These are phyloP conservation scores for Fusarium sp. DNA, from an alignment of 2,329 filamentous ascomycete species.

Conservation along the genomic window DNA sequence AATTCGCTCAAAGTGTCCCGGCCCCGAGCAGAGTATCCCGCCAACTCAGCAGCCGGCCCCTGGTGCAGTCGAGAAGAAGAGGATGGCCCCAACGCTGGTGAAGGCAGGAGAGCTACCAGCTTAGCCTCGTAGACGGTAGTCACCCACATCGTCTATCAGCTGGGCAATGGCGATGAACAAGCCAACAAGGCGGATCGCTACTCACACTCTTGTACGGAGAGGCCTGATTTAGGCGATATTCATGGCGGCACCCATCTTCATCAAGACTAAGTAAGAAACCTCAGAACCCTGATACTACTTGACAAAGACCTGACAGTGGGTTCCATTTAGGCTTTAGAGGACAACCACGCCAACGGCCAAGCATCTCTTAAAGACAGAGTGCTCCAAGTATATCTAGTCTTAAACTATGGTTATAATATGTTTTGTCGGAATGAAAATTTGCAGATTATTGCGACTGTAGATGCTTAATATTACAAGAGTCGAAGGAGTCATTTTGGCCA, in stretches of 20 bases:
- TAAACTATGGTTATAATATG: not conserved
- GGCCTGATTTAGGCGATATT: not conserved
- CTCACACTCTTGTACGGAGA: no score
- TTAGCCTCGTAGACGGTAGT: not conserved
- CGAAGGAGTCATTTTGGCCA: no score
- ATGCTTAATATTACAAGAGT: not conserved
- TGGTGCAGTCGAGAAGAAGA: not conserved
- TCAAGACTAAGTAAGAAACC: not conserved
- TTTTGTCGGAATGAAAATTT: not conserved
- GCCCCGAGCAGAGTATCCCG: no score
- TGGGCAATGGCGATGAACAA: not conserved
- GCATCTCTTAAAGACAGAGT: not conserved
- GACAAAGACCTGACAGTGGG: not conserved
- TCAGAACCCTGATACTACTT: not conserved
- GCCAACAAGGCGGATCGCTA: no score
- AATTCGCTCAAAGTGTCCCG: not conserved
- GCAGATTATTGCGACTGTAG: no score
- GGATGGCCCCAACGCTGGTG: not conserved
- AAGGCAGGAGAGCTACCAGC: no score
- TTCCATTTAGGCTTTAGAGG: not conserved
- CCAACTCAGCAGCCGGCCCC: not conserved
- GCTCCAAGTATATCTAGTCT: not conserved
- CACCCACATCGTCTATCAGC: no score
- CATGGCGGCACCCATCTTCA: not conserved
- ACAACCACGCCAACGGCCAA: not conserved